A percentile compares a stretch with the other conserved stretches of the same genome.
Conservation (phyloP, 2,329 filamentous ascomycete genomes). For the Fusarium penzigii region DNA sequence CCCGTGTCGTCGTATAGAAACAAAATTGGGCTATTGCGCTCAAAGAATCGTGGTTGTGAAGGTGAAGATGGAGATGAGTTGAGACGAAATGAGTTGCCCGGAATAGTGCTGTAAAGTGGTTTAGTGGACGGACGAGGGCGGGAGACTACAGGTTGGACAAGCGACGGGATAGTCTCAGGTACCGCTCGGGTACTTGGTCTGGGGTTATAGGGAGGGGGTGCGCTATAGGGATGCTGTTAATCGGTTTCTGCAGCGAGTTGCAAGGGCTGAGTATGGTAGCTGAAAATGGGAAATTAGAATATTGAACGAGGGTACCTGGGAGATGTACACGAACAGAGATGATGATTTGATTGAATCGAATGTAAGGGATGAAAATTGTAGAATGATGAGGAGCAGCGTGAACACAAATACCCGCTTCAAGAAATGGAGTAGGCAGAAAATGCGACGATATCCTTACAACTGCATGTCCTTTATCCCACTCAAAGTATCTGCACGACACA, state of each 20-base stretch:
- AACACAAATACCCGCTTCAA: neutral
- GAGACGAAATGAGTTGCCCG: slow-evolving; percentile 31
- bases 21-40: slow-evolving; percentile 26
- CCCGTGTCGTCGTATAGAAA: slow-evolving; percentile 15
- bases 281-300: neutral
- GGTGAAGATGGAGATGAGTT: slow-evolving; percentile 8
- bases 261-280: neutral
- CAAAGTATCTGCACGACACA: slow-evolving; percentile 22
- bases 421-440: neutral
- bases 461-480: neutral
- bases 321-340: neutral
- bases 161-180: slow-evolving; percentile 9
- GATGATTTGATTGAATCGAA: neutral
- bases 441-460: neutral
- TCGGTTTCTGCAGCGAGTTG: slow-evolving; percentile 4
- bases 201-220: slow-evolving; percentile 14
- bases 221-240: slow-evolving; percentile 10
- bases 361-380: neutral
- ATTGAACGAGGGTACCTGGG: neutral
- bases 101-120: slow-evolving; percentile 18
- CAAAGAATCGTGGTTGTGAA: slow-evolving; percentile 28
- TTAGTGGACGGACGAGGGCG: slow-evolving; percentile 12
- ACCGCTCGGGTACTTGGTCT: slow-evolving; percentile 20
- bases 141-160: slow-evolving; percentile 16
- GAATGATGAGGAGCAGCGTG: neutral